These are phyloP conservation scores for Candida mattraensis DNA, from an alignment of 805 yeast genomes.

Conservation along the genomic window DNA sequence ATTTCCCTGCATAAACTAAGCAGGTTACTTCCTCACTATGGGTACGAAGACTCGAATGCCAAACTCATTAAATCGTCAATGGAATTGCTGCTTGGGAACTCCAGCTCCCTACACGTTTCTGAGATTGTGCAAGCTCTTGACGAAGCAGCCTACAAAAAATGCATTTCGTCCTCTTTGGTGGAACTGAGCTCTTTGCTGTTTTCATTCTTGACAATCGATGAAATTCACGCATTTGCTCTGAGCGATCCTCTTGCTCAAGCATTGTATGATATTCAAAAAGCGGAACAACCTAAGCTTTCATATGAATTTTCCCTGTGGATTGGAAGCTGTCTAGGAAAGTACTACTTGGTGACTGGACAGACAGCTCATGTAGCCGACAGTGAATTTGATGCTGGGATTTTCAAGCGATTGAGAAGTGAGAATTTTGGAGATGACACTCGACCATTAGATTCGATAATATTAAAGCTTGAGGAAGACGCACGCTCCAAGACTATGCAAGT, in stretches of 20 bases:
- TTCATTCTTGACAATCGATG: not conserved
- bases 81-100: too few species aligned
- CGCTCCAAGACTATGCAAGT: slow-evolving; percentile 22
- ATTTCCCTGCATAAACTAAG: too few species aligned
- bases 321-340: slow-evolving; percentile 31
- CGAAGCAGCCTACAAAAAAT: too few species aligned
- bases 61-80: too few species aligned
- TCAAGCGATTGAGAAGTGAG: slow-evolving; percentile 10
- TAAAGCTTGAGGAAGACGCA: slow-evolving; percentile 24
- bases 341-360: slow-evolving; percentile 29
- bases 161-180: too few species aligned
- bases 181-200: slow-evolving; percentile 15
- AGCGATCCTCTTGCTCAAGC: slow-evolving; percentile 15
- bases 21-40: too few species aligned
- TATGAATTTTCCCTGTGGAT: slow-evolving; percentile 31
- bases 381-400: slow-evolving; percentile 21
- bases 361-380: slow-evolving; percentile 12
- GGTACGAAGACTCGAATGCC: too few species aligned
- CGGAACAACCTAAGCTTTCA: slow-evolving; percentile 10
- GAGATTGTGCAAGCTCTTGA: too few species aligned
- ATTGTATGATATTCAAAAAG: slow-evolving; percentile 20
- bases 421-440: slow-evolving; percentile 23
- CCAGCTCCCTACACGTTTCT: too few species aligned
- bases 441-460: slow-evolving; percentile 31
- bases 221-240: not conserved